Conservation (phyloP, 1,139 yeast species). For the Hansenula sp. region DNA sequence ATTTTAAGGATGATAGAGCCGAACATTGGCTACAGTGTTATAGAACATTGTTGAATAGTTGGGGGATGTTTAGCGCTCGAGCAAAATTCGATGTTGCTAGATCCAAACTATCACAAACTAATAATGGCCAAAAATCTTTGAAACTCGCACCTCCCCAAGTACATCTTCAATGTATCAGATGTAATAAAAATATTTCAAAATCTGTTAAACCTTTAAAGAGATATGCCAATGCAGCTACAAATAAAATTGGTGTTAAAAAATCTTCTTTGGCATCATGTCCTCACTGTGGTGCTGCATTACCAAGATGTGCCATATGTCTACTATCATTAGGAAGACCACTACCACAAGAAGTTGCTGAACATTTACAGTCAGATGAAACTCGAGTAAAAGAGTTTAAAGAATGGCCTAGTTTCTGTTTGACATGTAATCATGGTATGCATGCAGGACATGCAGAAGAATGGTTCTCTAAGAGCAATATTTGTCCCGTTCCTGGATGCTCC, state of each 20-base stretch:
- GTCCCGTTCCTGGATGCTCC: constrained; percentile 92
- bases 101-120: constrained; percentile 55
- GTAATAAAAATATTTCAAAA: constrained; percentile 65
- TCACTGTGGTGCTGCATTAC: constrained; percentile 84
- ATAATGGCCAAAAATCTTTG: constrained; percentile 43
- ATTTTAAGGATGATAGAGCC: constrained; percentile 65
- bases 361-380: constrained; percentile 13
- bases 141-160: constrained; percentile 68
- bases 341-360: constrained; percentile 30
- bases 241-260: constrained; percentile 7
- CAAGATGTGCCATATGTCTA: constrained; percentile 87
- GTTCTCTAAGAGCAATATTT: constrained; percentile 81
- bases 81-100: constrained; percentile 85
- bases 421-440: constrained; percentile 92
- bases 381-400: constrained; percentile 38
- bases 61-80: constrained; percentile 74
- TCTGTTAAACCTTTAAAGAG: constrained; percentile 10
- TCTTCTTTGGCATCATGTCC: constrained; percentile 55
- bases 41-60: constrained; percentile 70
- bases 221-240: constrained; percentile 2
- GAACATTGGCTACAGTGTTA: constrained; percentile 78
- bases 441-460: constrained; percentile 95
- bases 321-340: constrained; percentile 75
- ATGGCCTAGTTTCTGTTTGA: constrained; percentile 88
- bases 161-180: constrained; percentile 72